Conservation (phyloP, 2,329 filamentous ascomycete genomes). For the Fusarium sp. region DNA sequence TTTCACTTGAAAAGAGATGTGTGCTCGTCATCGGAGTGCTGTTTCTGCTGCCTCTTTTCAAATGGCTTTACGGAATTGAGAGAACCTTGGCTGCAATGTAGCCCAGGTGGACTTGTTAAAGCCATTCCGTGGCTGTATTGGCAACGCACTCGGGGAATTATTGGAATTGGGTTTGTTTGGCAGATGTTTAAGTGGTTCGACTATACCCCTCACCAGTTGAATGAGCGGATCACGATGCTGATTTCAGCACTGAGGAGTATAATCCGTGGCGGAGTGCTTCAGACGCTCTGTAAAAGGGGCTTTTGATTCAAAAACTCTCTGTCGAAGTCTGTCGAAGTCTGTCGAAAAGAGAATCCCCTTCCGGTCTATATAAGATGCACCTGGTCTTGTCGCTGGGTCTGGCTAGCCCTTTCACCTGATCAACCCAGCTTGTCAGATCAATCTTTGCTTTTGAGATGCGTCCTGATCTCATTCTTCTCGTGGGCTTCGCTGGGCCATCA, state of each 20-base stretch:
- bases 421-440: not conserved
- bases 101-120: not conserved
- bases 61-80: not conserved
- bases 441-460: slow-evolving; percentile 3
- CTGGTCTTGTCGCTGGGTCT: not conserved
- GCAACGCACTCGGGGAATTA: not conserved
- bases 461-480: slow-evolving; percentile 6
- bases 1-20: not conserved
- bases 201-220: not conserved
- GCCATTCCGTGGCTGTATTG: not conserved
- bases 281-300: not conserved
- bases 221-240: not conserved
- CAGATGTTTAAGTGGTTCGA: not conserved
- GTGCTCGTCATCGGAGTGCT: not conserved
- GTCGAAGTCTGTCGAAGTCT: not conserved
- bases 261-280: not conserved
- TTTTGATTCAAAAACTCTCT: not conserved
- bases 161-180: not conserved
- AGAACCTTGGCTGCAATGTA: not conserved
- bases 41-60: not conserved
- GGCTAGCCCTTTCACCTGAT: not conserved
- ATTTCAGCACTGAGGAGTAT: not conserved
- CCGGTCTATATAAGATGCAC: slow-evolving; percentile 1
- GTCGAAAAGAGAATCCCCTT: not conserved
- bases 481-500: slow-evolving; percentile 9